Conservation (phyloP, 2,329 filamentous ascomycete species). For the Xylogone sp. region DNA sequence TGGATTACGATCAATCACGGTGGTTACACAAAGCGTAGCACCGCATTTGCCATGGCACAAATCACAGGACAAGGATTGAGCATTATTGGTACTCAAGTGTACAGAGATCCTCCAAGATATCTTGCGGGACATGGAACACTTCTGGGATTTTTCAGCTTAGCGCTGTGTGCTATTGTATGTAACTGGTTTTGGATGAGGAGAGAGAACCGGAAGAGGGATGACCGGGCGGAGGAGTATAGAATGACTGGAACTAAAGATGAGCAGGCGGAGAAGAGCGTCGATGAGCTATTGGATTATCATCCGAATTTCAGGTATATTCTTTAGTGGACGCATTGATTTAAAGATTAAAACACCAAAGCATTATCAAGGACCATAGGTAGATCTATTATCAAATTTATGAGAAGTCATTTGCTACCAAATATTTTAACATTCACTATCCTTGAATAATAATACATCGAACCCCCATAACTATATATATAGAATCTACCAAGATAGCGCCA, state of each 20-base stretch:
- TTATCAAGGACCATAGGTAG: too few species aligned
- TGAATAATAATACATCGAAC: too few species aligned
- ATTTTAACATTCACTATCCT: too few species aligned
- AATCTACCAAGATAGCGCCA: too few species aligned
- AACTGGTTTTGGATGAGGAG: constrained; percentile 5
- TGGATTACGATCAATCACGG: constrained; percentile 8
- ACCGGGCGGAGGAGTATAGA: neutral
- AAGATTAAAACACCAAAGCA: too few species aligned
- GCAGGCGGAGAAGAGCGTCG: constrained; percentile 1
- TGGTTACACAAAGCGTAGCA: constrained; percentile 7
- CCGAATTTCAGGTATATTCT: constrained; percentile 9
- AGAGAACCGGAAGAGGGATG: constrained; percentile 7
- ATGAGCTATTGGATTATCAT: constrained; percentile 9
- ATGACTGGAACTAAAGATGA: neutral
- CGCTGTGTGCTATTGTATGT: neutral
- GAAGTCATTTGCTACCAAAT: too few species aligned
- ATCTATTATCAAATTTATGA: too few species aligned
- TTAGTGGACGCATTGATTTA: too few species aligned
- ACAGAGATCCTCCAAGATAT: constrained; percentile 7
- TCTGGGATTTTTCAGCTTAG: constrained; percentile 5
- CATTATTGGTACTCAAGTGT: constrained; percentile 8
- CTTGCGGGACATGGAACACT: constrained; percentile 5
- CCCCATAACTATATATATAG: too few species aligned
- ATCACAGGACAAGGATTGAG: constrained; percentile 4
- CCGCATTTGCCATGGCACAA: constrained; percentile 4